Evolutionary conservation across 2,329 filamentous ascomycete species (phyloP).

Genomic region (Phialemoniopsis sp.): DNA sequence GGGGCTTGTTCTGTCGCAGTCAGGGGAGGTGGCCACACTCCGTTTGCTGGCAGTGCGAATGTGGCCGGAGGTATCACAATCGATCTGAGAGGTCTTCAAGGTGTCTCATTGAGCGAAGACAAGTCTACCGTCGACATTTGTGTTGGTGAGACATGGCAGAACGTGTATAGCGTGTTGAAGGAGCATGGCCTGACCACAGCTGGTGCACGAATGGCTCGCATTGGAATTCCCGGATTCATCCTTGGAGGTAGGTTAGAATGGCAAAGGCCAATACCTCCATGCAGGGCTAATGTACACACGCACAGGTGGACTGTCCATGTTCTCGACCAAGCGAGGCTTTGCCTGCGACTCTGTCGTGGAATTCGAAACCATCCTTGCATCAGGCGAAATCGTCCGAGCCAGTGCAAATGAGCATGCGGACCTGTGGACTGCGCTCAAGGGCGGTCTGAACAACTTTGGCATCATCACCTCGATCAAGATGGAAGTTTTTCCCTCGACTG

Average conservation of each 20-base stretch:
- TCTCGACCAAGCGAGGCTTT: slow-evolving; percentile 22
- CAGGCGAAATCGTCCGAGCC: slow-evolving; percentile 26
- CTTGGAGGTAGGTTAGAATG: too few species aligned
- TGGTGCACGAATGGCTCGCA: slow-evolving; percentile 27
- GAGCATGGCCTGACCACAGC: slow-evolving; percentile 22
- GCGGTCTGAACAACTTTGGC: slow-evolving; percentile 39
- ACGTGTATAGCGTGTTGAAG: slow-evolving; percentile 28
- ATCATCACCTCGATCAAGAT: slow-evolving; percentile 15
- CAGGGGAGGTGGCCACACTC: slow-evolving; percentile 30
- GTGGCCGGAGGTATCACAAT: slow-evolving; percentile 31
- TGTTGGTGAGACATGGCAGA: slow-evolving; percentile 29
- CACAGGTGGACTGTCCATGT: slow-evolving; percentile 29
- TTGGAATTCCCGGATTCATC: slow-evolving; percentile 27
- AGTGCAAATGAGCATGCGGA: slow-evolving; percentile 8
- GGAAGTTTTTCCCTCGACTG: too few species aligned
- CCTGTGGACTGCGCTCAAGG: slow-evolving; percentile 28
- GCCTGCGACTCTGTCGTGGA: slow-evolving; percentile 29
- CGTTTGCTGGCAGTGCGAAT: slow-evolving; percentile 25
- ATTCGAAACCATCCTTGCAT: slow-evolving; percentile 33
- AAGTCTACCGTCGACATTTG: slow-evolving; percentile 23
- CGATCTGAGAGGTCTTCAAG: slow-evolving; percentile 27
- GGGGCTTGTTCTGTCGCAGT: too few species aligned
- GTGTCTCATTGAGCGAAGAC: slow-evolving; percentile 19
- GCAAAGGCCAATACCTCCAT: too few species aligned
- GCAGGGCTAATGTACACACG: too few species aligned